Evolutionary conservation across 2,329 filamentous ascomycete genomes (phyloP).

Genomic region (Ceratocystis eucalypticola): DNA sequence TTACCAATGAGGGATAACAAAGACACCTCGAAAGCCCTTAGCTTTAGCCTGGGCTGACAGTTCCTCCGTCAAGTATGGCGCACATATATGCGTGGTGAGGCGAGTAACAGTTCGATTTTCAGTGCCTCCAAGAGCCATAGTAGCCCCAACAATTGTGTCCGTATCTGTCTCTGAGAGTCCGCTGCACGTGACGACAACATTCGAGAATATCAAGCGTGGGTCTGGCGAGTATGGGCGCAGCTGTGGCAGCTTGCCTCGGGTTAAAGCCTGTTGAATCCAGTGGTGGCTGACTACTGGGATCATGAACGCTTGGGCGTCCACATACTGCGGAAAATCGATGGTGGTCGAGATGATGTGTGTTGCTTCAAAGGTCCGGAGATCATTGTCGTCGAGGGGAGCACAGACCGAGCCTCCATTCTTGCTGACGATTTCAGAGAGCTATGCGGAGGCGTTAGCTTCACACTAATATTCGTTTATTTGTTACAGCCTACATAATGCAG

Average conservation of each 20-base stretch:
- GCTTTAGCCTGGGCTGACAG: slow-evolving; percentile 51
- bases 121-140: slow-evolving; percentile 76
- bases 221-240: slow-evolving; percentile 82
- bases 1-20: slow-evolving; percentile 87
- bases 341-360: slow-evolving; percentile 54
- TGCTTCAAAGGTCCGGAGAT: slow-evolving; percentile 34
- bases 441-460: not conserved
- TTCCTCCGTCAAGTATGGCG: slow-evolving; percentile 59
- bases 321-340: slow-evolving; percentile 84
- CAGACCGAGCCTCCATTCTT: slow-evolving; percentile 40
- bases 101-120: slow-evolving; percentile 59
- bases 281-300: slow-evolving; percentile 69
- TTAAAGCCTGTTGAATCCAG: slow-evolving; percentile 64
- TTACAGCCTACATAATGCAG: not conserved
- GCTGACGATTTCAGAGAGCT: slow-evolving; percentile 33
- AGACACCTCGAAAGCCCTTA: slow-evolving; percentile 59
- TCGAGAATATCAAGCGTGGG: slow-evolving; percentile 76
- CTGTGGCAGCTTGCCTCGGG: slow-evolving; percentile 57
- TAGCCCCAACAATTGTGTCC: slow-evolving; percentile 81
- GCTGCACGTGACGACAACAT: slow-evolving; percentile 68
- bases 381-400: slow-evolving; percentile 35
- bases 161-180: slow-evolving; percentile 77
- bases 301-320: slow-evolving; percentile 58
- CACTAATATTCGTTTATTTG: not conserved
- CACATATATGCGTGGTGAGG: slow-evolving; percentile 77